phyloP scores from a whole-genome alignment of 495 filamentous ascomycete species.

The Neurospora pannonica region DNA sequence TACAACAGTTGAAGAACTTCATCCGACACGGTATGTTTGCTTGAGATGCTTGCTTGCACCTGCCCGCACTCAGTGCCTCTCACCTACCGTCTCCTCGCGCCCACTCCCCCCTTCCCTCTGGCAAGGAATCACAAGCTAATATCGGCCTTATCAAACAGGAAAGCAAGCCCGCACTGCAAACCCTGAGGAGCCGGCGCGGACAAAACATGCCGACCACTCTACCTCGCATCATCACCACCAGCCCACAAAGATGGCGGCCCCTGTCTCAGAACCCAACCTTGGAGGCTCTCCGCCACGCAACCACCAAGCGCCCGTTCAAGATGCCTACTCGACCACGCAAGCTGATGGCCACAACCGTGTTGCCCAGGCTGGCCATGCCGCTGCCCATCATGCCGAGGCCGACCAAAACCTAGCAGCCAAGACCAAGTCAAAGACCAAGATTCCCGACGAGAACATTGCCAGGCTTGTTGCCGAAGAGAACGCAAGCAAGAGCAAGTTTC shows the following conservation, averaged over 20 bases:
- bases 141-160: conserved; percentile 26
- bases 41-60: background rate
- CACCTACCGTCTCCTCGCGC: background rate
- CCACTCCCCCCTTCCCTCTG: background rate
- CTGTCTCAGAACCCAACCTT: conserved; percentile 17
- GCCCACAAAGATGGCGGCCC: conserved; percentile 22
- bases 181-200: conserved; percentile 40
- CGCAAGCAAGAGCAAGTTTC: conserved; percentile 72
- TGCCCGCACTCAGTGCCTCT: conserved; percentile 1
- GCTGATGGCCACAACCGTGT: conserved; percentile 52
- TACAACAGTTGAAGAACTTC: conserved; percentile 82
- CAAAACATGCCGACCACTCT: conserved; percentile 42
- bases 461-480: conserved; percentile 87
- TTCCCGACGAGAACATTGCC: conserved; percentile 61
- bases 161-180: conserved; percentile 79
- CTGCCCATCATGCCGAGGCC: conserved; percentile 41
- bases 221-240: conserved; percentile 35
- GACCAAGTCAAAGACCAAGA: conserved; percentile 39
- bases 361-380: conserved; percentile 52
- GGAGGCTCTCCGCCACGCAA: conserved; percentile 4
- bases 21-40: conserved; percentile 72
- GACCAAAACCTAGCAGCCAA: conserved; percentile 21
- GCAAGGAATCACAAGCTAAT: conserved; percentile 18
- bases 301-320: conserved; percentile 13
- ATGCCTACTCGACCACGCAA: conserved; percentile 49